Conservation (phyloP, 176 grass and related monocot species). For the Musa schizocarpa region DNA sequence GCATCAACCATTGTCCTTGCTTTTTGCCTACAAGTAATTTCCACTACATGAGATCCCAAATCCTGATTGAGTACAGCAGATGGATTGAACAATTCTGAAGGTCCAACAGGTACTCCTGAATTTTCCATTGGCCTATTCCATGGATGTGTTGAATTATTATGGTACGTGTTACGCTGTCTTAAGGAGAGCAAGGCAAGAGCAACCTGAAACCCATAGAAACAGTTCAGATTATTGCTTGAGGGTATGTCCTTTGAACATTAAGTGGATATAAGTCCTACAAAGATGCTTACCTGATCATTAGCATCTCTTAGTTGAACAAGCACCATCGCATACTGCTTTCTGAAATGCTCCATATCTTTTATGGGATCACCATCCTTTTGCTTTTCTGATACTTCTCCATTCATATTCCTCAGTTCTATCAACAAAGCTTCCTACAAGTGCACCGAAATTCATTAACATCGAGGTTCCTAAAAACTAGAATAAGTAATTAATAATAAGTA, state of each 20-base stretch:
- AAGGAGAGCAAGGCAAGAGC: slow-evolving; percentile 71
- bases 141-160: slow-evolving; percentile 49
- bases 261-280: not conserved
- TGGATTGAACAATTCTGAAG: slow-evolving; percentile 35
- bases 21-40: slow-evolving; percentile 66
- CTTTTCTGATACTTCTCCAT: slow-evolving; percentile 88
- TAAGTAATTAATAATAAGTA: not conserved
- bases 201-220: slow-evolving; percentile 36
- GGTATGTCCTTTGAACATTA: not conserved
- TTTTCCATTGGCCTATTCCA: slow-evolving; percentile 53
- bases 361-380: slow-evolving; percentile 67
- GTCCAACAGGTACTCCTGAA: slow-evolving; percentile 40
- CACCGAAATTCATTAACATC: not conserved
- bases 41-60: slow-evolving; percentile 78
- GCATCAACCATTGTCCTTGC: slow-evolving; percentile 89
- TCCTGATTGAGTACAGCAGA: slow-evolving; percentile 59
- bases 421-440: slow-evolving; percentile 73
- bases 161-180: slow-evolving; percentile 83
- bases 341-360: slow-evolving; percentile 81
- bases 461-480: not conserved
- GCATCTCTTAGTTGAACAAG: slow-evolving; percentile 92
- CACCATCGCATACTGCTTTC: slow-evolving; percentile 80
- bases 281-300: slow-evolving; percentile 65
- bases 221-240: not conserved
- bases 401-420: slow-evolving; percentile 94